Evolutionary conservation across 2,329 filamentous ascomycete species (phyloP), one percentile per base, ranked within the genome.

Genomic region (Penicillium sp.): DNA sequence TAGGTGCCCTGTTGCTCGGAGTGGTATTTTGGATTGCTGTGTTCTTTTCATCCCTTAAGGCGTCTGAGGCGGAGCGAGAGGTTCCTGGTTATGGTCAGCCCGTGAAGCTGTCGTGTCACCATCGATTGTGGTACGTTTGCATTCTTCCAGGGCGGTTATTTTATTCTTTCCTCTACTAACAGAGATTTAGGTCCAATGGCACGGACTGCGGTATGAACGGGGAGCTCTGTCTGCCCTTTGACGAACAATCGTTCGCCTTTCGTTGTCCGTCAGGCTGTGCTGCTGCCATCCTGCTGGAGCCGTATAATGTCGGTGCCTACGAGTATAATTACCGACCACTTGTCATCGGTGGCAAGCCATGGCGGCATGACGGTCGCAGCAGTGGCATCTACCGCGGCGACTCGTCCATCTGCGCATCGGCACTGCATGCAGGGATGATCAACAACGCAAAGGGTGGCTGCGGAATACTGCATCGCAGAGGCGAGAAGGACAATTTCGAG

Each of bases 391-490:
- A 82, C 57, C 76, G 80, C 11, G 77, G 75, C 14, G 80, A 83
- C 58, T 81, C 78, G 2, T 81, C 79, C 61, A 78, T 83, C 48
- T 83, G 80, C 55, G 74, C 73, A 13, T 75, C 79, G 3, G 80
- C 79, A 32, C 73, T 82, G 16, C 80, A 83, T 60, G 76, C 79
- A 16, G 80, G 79, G 23, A 71, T 81, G 55, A 74, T 81, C 54
- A 72, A 66, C 42, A 71, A 81, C 53, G 61, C 66, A 2, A 68
- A 70, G 14, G 80, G 80, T 27, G 80, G 80, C 2, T 81, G 79
- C 54, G 79, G 78, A 38, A 74, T 80, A 3, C 58, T 82, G 14
- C 69, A 69, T 5, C 69, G 79, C 23, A 67, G 72, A 1, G 80
- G 80, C 16, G 74, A 80, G 52, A 72, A 74, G 42, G 59, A 60